phyloP scores from a whole-genome alignment of 495 filamentous ascomycete genomes.

The Podospora tetraspora region DNA sequence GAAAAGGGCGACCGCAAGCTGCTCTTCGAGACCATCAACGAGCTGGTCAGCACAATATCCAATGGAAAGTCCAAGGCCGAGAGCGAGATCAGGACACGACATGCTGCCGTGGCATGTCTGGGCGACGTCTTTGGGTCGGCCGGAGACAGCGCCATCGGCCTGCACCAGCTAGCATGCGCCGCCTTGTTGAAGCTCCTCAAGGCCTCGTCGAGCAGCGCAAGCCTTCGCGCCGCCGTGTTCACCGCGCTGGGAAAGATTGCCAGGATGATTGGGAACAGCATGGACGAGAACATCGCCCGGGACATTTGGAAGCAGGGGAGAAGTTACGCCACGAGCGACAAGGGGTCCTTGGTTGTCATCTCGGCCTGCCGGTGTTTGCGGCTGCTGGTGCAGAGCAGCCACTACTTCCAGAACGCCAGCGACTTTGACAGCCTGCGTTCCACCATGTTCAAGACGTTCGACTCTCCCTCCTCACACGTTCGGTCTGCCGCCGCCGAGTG shows the following conservation, averaged over 20 bases:
- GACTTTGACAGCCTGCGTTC: conserved; percentile 85
- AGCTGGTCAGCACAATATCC: conserved; percentile 70
- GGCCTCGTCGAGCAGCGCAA: conserved; percentile 70
- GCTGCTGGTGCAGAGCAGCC: conserved; percentile 61
- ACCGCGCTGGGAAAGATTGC: conserved; percentile 70
- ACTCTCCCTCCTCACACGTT: conserved; percentile 66
- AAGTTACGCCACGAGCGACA: conserved; percentile 70
- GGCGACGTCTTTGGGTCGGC: conserved; percentile 85
- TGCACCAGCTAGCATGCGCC: conserved; percentile 68
- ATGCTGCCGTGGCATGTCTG: conserved; percentile 84
- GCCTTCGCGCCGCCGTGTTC: conserved; percentile 78
- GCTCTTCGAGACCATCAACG: conserved; percentile 90
- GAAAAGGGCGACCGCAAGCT: conserved; percentile 83
- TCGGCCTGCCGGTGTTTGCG: conserved; percentile 77
- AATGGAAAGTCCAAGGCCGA: conserved; percentile 79
- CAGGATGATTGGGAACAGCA: conserved; percentile 62
- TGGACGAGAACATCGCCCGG: conserved; percentile 79
- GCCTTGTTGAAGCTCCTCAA: conserved; percentile 76
- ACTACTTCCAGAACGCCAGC: conserved; percentile 80
- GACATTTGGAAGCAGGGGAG: conserved; percentile 93
- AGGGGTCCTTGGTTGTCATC: conserved; percentile 73
- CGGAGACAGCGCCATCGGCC: conserved; percentile 86
- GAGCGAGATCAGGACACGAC: conserved; percentile 53
- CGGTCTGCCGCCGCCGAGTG: conserved; percentile 85
- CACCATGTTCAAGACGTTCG: conserved; percentile 76